Evolutionary conservation across 1,284 basidiomycete species (phyloP).

Genomic region (Boletus smithii): DNA sequence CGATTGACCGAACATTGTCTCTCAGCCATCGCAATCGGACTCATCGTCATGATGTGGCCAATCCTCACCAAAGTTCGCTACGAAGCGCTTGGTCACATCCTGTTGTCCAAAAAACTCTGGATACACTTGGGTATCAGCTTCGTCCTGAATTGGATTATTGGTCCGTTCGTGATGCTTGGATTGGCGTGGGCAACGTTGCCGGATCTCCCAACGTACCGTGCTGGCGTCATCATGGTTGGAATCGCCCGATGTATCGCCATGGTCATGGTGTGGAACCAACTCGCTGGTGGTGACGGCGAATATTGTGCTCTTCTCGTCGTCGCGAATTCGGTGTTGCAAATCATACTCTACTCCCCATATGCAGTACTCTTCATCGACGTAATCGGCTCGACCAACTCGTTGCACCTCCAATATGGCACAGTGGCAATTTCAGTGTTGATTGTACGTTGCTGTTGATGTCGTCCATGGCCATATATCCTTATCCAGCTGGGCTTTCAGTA

Average conservation of each 20-base stretch:
- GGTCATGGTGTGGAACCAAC: conserved; percentile 83
- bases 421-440: conserved; percentile 78
- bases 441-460: conserved; percentile 38
- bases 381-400: conserved; percentile 47
- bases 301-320: conserved; percentile 76
- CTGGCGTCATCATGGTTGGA: conserved; percentile 56
- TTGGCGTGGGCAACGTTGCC: conserved; percentile 85
- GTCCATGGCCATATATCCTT: not conserved
- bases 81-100: conserved; percentile 62
- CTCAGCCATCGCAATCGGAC: conserved; percentile 70
- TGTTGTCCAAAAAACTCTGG: conserved; percentile 53
- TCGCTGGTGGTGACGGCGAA: conserved; percentile 72
- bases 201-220: conserved; percentile 63
- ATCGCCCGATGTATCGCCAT: conserved; percentile 69
- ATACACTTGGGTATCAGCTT: conserved; percentile 70
- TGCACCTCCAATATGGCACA: conserved; percentile 62
- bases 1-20: not conserved
- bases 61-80: conserved; percentile 79
- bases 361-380: conserved; percentile 76
- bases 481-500: conserved; percentile 45
- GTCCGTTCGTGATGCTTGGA: conserved; percentile 79
- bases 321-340: conserved; percentile 66
- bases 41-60: conserved; percentile 92
- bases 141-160: conserved; percentile 80
- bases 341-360: conserved; percentile 75